Evolutionary conservation across 2,329 filamentous ascomycete genomes (phyloP).

Genomic region (Exutisphaerella laricina): DNA sequence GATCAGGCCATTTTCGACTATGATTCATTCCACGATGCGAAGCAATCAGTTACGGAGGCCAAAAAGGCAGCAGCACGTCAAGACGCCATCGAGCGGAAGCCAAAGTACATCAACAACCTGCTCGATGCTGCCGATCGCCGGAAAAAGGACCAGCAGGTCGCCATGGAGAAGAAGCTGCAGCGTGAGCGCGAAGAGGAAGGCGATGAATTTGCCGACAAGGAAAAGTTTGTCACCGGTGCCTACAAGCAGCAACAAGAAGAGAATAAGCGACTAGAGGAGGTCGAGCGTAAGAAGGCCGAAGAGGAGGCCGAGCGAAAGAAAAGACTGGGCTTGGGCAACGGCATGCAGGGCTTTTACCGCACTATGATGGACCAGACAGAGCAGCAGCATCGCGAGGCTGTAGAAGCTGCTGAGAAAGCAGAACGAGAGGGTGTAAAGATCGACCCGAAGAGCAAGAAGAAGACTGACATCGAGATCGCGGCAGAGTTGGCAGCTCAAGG

Average conservation of each 20-base stretch:
- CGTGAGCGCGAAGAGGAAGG: constrained; percentile 74
- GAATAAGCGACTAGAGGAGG: constrained; percentile 62
- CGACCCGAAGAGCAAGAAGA: constrained; percentile 33
- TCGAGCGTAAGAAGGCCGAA: constrained; percentile 62
- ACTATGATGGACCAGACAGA: constrained; percentile 67
- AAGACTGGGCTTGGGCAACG: constrained; percentile 45
- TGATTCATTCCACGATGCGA: constrained; percentile 72
- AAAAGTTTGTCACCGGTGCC: constrained; percentile 78
- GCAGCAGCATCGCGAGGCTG: constrained; percentile 60
- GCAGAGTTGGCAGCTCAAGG: constrained; percentile 60
- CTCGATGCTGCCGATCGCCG: constrained; percentile 68
- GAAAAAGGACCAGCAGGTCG: constrained; percentile 71
- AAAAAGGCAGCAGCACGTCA: constrained; percentile 50
- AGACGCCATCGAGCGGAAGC: constrained; percentile 56
- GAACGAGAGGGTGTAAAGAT: constrained; percentile 32
- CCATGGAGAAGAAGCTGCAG: constrained; percentile 73
- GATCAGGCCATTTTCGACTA: constrained; percentile 81
- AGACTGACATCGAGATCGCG: constrained; percentile 57
- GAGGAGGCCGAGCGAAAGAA: constrained; percentile 61
- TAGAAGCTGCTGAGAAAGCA: constrained; percentile 56
- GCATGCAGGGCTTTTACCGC: constrained; percentile 72
- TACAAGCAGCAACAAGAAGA: constrained; percentile 79
- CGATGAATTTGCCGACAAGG: constrained; percentile 74
- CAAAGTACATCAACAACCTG: constrained; percentile 73
- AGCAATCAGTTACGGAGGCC: constrained; percentile 54